Percentiles rank a stretch among this genome's conserved stretches.
Conservation (phyloP, 805 yeast species). For the Suhomyces sp. region DNA sequence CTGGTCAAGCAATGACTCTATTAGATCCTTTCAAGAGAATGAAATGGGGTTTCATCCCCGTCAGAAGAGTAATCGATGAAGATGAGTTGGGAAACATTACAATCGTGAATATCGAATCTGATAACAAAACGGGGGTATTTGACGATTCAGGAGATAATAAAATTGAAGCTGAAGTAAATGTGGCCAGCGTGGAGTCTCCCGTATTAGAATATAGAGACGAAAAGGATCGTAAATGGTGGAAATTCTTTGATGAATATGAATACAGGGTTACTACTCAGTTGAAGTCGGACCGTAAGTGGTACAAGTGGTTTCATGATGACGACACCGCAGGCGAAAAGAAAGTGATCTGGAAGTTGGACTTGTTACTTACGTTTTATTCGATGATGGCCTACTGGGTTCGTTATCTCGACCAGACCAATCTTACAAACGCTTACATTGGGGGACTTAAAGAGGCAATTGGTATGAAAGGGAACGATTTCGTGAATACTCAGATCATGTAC, state of each 20-base stretch:
- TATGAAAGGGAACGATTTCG: constrained; percentile 21
- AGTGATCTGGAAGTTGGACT: constrained; percentile 22
- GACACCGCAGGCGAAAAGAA: constrained; percentile 23
- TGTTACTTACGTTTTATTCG: constrained; percentile 23
- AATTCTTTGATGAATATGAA: constrained; percentile 38
- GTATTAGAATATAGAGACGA: constrained; percentile 48
- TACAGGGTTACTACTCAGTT: constrained; percentile 17
- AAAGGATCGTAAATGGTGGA: constrained; percentile 49
- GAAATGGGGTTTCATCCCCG: constrained; percentile 37
- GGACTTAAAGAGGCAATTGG: constrained; percentile 17
- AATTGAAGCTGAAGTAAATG: not conserved
- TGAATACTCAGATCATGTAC: constrained; percentile 19
- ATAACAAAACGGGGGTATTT: not conserved
- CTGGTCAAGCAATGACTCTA: not conserved
- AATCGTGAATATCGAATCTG: not conserved
- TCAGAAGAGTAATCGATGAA: constrained; percentile 33
- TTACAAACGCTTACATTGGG: constrained; percentile 22
- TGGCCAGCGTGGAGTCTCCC: not conserved
- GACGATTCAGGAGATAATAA: not conserved
- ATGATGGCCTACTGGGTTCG: constrained; percentile 25
- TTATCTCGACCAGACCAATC: constrained; percentile 21
- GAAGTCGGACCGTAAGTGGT: constrained; percentile 16
- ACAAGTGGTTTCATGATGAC: constrained; percentile 26
- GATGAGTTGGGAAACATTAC: constrained; percentile 10
- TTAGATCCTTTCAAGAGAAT: constrained; percentile 5